Base-by-base conservation (phyloP, 805 yeast genomes). In the Spathaspora hagerdaliae region DNA sequence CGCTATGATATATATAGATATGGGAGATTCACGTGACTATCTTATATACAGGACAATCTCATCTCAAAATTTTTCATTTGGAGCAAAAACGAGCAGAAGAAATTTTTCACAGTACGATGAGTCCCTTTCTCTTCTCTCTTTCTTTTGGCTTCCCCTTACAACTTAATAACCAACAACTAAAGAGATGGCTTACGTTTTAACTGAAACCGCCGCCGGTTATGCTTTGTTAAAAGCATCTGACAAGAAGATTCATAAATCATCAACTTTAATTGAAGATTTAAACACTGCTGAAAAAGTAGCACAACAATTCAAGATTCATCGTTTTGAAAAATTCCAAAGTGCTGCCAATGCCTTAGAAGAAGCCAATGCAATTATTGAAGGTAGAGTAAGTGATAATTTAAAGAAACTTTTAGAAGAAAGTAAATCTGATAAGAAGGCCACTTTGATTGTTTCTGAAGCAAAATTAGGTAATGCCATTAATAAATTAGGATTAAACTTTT, bases 171-270 rank as follows among this genome's bases (percentile, higher is more conserved):
- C n/a, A n/a, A n/a, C 24, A 19, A 19, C 24, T 19, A 19, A 29
- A 29, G 43, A 43, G 44, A 87, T 87, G 95, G 85, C 94, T 52
- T 87, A 76, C 79, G 90, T 92, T 63, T 82, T 92, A 67, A 87
- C 98, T 50, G 99, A 94, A 77, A 94, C 99, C 54, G 87, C 99
- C 53, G 99, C 99, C 43, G 99, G 99, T 64, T 94, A 94, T 69
- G 99, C 99, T 64, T 79, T 94, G 64, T 81, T 94, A 66, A 94
- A 94, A 76, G 96, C 97, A 47, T 85, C 96, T 53, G 98, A 94
- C 78, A 94, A 94, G 78, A 92, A 92, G 78, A 85, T 94, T 60
- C 85, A 92, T 80, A 92, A 91, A 75, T 83, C 94, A 26, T 67
- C 85, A 45, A 65, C 82, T 48, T 73, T 91, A 56, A 70, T 87